Conservation (phyloP, 495 filamentous ascomycete species). For the Penicillium robsamsonii region DNA sequence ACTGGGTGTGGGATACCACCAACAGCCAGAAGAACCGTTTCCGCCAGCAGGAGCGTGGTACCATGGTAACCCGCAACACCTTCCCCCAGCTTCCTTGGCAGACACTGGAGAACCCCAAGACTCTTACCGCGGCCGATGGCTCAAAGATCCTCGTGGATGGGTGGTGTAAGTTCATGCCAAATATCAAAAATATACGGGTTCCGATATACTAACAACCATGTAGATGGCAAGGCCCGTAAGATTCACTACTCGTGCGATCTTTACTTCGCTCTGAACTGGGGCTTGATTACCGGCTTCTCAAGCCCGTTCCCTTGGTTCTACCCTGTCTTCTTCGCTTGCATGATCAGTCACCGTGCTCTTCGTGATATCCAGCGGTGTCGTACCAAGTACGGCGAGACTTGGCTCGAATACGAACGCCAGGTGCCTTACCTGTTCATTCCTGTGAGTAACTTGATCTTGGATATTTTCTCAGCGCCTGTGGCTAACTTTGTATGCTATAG, state of each 20-base stretch:
- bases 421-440: slow-evolving; percentile 97
- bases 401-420: slow-evolving; percentile 81
- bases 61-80: slow-evolving; percentile 65
- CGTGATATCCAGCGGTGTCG: slow-evolving; percentile 84
- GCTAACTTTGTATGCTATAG: slow-evolving; percentile 13
- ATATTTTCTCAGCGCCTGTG: not conserved
- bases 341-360: slow-evolving; percentile 87
- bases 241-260: slow-evolving; percentile 93
- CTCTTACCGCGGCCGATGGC: slow-evolving; percentile 74
- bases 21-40: slow-evolving; percentile 97
- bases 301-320: slow-evolving; percentile 98
- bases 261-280: slow-evolving; percentile 69
- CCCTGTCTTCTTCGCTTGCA: slow-evolving; percentile 80
- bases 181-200: not conserved
- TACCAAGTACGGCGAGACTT: slow-evolving; percentile 87
- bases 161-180: slow-evolving; percentile 63
- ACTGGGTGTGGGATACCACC: slow-evolving; percentile 88
- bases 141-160: slow-evolving; percentile 84
- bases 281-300: slow-evolving; percentile 62
- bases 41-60: slow-evolving; percentile 76
- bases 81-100: slow-evolving; percentile 97
- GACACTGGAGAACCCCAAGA: slow-evolving; percentile 78
- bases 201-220: slow-evolving; percentile 10
- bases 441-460: slow-evolving; percentile 53
- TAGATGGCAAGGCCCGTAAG: slow-evolving; percentile 82